These are phyloP conservation scores for Cicer yamashitae DNA, from an alignment of 306 rosid species.

Conservation along the genomic window DNA sequence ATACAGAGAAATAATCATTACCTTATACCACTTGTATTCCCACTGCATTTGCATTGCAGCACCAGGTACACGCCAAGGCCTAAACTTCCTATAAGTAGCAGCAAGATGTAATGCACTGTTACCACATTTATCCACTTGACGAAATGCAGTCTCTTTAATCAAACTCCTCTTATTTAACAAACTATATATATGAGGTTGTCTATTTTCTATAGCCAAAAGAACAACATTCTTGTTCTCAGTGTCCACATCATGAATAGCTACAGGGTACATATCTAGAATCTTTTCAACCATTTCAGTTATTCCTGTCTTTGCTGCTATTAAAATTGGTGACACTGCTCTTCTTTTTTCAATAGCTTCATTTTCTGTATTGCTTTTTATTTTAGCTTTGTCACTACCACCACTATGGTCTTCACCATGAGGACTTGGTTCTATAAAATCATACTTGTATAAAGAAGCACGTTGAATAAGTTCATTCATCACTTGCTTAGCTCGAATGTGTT, in stretches of 20 bases:
- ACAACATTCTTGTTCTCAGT: slow-evolving; percentile 50
- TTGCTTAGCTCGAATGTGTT: slow-evolving; percentile 46
- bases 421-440: slow-evolving; percentile 23
- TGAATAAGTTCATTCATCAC: slow-evolving; percentile 50
- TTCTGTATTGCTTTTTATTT: background rate
- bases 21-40: slow-evolving; percentile 69
- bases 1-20: background rate
- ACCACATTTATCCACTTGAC: slow-evolving; percentile 48
- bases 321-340: slow-evolving; percentile 31
- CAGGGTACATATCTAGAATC: slow-evolving; percentile 49
- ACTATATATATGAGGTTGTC: slow-evolving; percentile 52
- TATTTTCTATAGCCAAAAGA: slow-evolving; percentile 58
- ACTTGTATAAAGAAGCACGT: slow-evolving; percentile 31
- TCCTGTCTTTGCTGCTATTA: slow-evolving; percentile 56
- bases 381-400: background rate
- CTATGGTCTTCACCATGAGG: background rate
- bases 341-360: background rate
- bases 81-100: slow-evolving; percentile 37
- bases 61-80: slow-evolving; percentile 59
- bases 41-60: slow-evolving; percentile 65
- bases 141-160: slow-evolving; percentile 47
- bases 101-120: slow-evolving; percentile 61
- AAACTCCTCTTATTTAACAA: slow-evolving; percentile 27
- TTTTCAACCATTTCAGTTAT: slow-evolving; percentile 51
- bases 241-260: slow-evolving; percentile 52